These are phyloP conservation scores for Ceratocystis destructans DNA, from an alignment of 2,329 filamentous ascomycete genomes.

Conservation along the genomic window DNA sequence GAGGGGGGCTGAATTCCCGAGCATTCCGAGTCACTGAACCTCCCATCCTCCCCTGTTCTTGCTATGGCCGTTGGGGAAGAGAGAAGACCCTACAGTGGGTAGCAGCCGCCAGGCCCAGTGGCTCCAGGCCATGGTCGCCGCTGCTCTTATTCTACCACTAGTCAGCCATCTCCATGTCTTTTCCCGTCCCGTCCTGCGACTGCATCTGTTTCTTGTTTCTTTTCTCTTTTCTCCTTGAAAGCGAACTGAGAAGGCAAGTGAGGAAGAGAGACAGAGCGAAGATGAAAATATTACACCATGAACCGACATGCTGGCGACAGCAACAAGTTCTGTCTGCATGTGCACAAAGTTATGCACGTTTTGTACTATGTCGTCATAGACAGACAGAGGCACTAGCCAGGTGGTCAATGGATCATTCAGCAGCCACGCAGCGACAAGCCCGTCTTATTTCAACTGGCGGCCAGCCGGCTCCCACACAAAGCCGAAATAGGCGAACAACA, in stretches of 20 bases:
- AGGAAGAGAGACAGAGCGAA: not conserved
- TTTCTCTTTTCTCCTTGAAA: slow-evolving; percentile 2
- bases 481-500: not conserved
- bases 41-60: not conserved
- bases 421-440: not conserved
- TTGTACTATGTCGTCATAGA: not conserved
- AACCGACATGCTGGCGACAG: no score
- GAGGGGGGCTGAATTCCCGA: slow-evolving; percentile 16
- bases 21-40: not conserved
- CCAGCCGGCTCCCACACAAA: not conserved
- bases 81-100: not conserved
- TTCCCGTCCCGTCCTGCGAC: not conserved
- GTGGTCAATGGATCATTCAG: not conserved
- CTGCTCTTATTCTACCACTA: no score
- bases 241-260: no score
- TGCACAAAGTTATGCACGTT: not conserved
- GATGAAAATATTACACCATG: not conserved
- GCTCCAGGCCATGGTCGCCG: no score
- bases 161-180: not conserved
- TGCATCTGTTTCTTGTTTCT: not conserved
- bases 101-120: no score
- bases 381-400: not conserved
- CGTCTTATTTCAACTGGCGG: not conserved
- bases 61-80: not conserved
- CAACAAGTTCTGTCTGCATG: not conserved